Base-by-base conservation (phyloP, 2,329 filamentous ascomycete genomes). In the Colletotrichum sojae region DNA sequence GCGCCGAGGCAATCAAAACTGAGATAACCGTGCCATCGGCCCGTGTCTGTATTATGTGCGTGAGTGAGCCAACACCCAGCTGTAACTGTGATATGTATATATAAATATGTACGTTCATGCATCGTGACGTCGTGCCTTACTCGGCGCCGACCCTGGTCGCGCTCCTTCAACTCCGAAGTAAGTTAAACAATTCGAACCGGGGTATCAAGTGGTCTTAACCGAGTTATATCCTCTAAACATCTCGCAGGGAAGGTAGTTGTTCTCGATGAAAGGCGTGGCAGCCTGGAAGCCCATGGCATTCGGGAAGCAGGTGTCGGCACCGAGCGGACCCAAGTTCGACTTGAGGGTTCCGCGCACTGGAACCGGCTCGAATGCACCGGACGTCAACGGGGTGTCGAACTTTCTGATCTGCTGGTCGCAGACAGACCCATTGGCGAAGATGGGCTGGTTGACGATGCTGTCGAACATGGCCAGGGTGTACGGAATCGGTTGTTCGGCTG, bases 401-500 rank as follows among this genome's bases (percentile, higher is more conserved):
- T 85, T 67, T 13, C 82, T 76, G 13, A 81, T 76, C 75, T 83
- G 82, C 40, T 83, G 79, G 58, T 85, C 83, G 75, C 84, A 86
- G 0, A 75, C 72, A 51, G 76, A 74, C 10, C 77, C 77, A 57
- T 83, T 77, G 10, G 78, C 80, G 68, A 85, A 86, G 5, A 78
- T 79, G 1, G 86, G 85, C 74, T 89, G 87, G 73, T 89, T 89
- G 3, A 86, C 88, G 53, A 86, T 77, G 73, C 87, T 88, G 71
- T 78, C 72, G 75, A 84, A 83, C 64, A 86, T 83, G 1, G 73
- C 72, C 4, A 86, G 70, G 0, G 82, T 79, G 66, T 81, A 84
- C 0, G 78, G 75, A 27, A 71, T 71, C 4, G 52, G 6, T 20
- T 67, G 53, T 16, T 16, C 51, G 45, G 4, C 63, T 12, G 56